Percentiles rank a stretch among this genome's conserved stretches.
phyloP scores from a whole-genome alignment of 495 filamentous ascomycete species.

The Neurospora sp. region DNA sequence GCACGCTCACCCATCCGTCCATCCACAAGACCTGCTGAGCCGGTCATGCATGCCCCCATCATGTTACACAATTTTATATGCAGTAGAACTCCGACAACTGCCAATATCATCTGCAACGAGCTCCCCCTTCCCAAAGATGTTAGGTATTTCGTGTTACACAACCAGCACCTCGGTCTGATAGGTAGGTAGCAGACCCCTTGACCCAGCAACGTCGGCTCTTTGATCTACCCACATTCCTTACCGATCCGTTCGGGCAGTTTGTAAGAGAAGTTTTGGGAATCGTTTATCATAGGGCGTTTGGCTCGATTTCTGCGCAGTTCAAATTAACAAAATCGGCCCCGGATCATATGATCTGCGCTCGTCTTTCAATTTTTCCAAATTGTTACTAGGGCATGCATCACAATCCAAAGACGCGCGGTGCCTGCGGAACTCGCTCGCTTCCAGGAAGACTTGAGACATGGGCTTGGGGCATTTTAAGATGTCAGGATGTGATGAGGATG shows the following conservation, averaged over 20 bases:
- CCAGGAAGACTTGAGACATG: conserved; percentile 12
- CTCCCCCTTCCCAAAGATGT: not conserved
- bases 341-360: conserved; percentile 38
- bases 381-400: conserved; percentile 2
- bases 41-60: not conserved
- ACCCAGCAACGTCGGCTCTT: not conserved
- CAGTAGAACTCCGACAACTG: not conserved
- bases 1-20: not conserved
- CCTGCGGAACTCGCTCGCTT: conserved; percentile 9
- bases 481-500: not conserved
- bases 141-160: not conserved
- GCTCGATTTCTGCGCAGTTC: not conserved
- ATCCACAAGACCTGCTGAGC: not conserved
- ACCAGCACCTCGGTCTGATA: not conserved
- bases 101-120: conserved; percentile 1
- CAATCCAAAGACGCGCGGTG: not conserved
- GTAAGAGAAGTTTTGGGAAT: not conserved
- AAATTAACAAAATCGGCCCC: conserved; percentile 22
- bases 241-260: not conserved
- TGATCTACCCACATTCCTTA: not conserved
- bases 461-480: conserved; percentile 4
- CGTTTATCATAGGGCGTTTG: not conserved
- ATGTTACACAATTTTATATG: not conserved
- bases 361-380: conserved; percentile 35
- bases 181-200: not conserved